Evolutionary conservation across 108 stramenopile species (phyloP).

Genomic region (Cyclotella distinguenda): DNA sequence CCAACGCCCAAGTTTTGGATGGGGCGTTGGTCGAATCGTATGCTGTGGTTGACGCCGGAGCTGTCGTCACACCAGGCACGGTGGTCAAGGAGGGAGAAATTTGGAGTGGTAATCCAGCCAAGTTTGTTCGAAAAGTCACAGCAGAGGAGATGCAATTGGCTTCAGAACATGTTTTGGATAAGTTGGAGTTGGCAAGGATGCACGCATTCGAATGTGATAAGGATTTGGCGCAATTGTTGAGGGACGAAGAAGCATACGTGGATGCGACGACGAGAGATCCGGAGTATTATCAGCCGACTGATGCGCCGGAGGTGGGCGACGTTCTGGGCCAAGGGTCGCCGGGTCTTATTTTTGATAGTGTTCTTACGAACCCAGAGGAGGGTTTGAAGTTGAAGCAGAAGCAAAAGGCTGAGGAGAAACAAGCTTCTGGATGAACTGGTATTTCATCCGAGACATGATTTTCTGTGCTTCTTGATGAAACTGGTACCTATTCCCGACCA

Average conservation of each 20-base stretch:
- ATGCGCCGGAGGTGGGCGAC: conserved; percentile 46
- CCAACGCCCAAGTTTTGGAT: conserved; percentile 89
- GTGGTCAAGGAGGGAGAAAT: conserved; percentile 76
- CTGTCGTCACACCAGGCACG: conserved; percentile 84
- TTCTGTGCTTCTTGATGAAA: background rate
- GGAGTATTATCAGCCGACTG: conserved; percentile 57
- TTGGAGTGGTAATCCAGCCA: conserved; percentile 93
- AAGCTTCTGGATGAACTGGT: background rate
- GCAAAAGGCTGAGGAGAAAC: conserved; percentile 14
- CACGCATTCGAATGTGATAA: conserved; percentile 80
- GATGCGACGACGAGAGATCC: conserved; percentile 65
- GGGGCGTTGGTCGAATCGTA: conserved; percentile 80
- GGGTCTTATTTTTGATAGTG: conserved; percentile 85
- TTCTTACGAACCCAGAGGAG: conserved; percentile 80
- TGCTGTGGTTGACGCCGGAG: conserved; percentile 77
- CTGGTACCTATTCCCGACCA: no score
- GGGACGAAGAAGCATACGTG: conserved; percentile 68
- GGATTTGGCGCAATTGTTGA: conserved; percentile 66
- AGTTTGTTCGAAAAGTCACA: conserved; percentile 80
- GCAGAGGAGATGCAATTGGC: conserved; percentile 64
- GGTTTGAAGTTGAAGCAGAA: conserved; percentile 61
- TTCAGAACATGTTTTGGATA: conserved; percentile 50
- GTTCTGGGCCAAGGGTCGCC: conserved; percentile 82
- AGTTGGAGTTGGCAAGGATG: conserved; percentile 60
- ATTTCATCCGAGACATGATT: background rate